phyloP scores from a whole-genome alignment of 352 stramenopile species.

The Phytopythium aichiense region DNA sequence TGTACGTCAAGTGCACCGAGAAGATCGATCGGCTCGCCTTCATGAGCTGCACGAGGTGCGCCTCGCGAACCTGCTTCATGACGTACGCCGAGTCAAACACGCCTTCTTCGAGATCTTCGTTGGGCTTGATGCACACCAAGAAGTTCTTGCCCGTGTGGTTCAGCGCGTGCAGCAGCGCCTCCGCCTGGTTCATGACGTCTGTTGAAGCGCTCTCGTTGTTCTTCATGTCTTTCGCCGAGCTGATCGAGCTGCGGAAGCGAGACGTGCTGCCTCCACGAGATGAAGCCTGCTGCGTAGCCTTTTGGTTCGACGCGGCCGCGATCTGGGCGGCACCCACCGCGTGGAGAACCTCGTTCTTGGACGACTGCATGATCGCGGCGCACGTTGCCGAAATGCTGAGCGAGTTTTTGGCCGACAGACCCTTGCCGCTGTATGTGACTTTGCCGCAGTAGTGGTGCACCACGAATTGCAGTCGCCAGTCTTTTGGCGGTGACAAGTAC shows the following conservation, averaged over 20 bases:
- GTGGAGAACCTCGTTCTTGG: slow-evolving; percentile 71
- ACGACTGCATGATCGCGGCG: slow-evolving; percentile 82
- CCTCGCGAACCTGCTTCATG: slow-evolving; percentile 63
- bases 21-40: slow-evolving; percentile 69
- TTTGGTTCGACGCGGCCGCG: slow-evolving; percentile 48
- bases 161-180: slow-evolving; percentile 61
- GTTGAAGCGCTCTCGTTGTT: slow-evolving; percentile 40
- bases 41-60: slow-evolving; percentile 72
- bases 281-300: slow-evolving; percentile 9
- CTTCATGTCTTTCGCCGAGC: slow-evolving; percentile 37
- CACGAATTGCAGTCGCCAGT: slow-evolving; percentile 75
- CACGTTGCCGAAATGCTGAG: slow-evolving; percentile 75
- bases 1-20: slow-evolving; percentile 70
- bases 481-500: slow-evolving; percentile 66
- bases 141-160: slow-evolving; percentile 81
- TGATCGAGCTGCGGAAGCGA: slow-evolving; percentile 47
- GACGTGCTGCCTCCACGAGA: slow-evolving; percentile 34
- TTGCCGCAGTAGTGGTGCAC: slow-evolving; percentile 69
- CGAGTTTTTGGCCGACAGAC: slow-evolving; percentile 61
- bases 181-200: slow-evolving; percentile 63
- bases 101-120: slow-evolving; percentile 51
- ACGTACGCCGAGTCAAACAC: slow-evolving; percentile 70
- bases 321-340: slow-evolving; percentile 67
- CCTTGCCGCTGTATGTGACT: slow-evolving; percentile 75
- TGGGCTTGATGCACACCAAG: slow-evolving; percentile 78